A percentile compares a stretch with the other conserved stretches of the same genome.
phyloP scores from a whole-genome alignment of 495 filamentous ascomycete species.

The Xylaria longipes region DNA sequence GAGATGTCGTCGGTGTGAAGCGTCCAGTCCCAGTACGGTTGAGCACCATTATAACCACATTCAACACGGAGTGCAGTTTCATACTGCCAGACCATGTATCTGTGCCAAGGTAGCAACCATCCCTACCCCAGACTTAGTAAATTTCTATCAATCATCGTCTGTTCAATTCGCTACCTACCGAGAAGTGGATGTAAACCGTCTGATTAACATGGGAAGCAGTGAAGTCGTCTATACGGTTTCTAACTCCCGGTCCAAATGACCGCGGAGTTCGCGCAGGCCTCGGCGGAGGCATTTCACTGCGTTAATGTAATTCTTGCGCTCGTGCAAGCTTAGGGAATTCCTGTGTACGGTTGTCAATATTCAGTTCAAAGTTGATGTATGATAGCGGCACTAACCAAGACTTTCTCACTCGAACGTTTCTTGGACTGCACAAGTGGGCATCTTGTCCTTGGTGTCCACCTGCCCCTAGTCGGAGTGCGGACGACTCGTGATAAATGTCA shows the following conservation, averaged over 20 bases:
- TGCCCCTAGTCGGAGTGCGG: background rate
- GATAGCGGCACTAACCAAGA: background rate
- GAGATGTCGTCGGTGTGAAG: conserved; percentile 10
- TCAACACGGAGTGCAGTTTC: conserved; percentile 42
- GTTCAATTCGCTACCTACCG: background rate
- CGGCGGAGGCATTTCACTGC: background rate
- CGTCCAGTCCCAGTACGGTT: conserved; percentile 47
- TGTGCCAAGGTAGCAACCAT: conserved; percentile 43
- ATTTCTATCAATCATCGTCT: background rate
- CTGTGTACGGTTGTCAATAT: background rate
- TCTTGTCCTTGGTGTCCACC: background rate
- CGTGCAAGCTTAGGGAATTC: background rate
- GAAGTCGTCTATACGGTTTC: background rate
- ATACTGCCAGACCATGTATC: conserved; percentile 39
- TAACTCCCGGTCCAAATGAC: background rate
- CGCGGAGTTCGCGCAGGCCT: background rate
- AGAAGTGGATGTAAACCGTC: background rate
- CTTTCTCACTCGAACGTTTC: background rate
- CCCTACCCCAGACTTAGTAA: background rate
- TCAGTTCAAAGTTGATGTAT: background rate
- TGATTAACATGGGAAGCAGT: background rate
- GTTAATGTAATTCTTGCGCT: background rate
- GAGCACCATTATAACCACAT: conserved; percentile 42
- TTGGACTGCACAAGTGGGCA: background rate
- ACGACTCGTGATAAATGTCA: background rate